Evolutionary conservation across 2,329 filamentous ascomycete genomes (phyloP), one percentile per base, ranked within the genome.

Genomic region (Teratosphaeria gauchensis): DNA sequence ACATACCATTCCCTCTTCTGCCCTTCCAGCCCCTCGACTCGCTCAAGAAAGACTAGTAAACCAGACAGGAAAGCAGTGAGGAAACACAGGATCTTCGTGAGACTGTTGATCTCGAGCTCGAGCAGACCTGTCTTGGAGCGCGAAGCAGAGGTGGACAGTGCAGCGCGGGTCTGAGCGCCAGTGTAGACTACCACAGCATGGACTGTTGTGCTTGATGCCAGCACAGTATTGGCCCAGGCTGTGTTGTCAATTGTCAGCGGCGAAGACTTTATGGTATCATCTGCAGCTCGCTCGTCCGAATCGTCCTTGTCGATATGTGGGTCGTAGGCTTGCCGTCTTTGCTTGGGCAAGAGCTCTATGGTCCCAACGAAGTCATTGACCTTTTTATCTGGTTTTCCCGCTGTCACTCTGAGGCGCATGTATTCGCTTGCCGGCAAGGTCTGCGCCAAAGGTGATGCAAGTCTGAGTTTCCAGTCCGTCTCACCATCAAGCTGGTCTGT

Each of bases 401-500:
- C 94, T 2, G 87, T 89, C 54, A 99, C 83, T 51, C 78, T 79
- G 11, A 88, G 72, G 38, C 82, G 77, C 2, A 77, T 76, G 57
- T 96, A 85, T 64, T 96, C 89, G 53, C 84, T 82, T 1, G 86
- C 76, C 0, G 85, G 75, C 21, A 99, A 77, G n/a, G 78, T 82
- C 69, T 99, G 94, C 0, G 92, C 92, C 30, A 97, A 75, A 0
- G 89, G 84, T 12, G 91, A 94, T 1, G 94, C 91, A 38, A 97
- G 75, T 32, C 95, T 86, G 58, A 99, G 78, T 75, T 99, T 99
- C 95, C 94, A 99, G 70, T 99, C 94, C 0, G 94, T 99, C 76
- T 99, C 94, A 66, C 94, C 94, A 69, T 99, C 94, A 9, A 99
- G 81, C 71, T 99, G 94, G 73, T 99, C 94, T 1, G 95, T 99